Percentiles rank a stretch among this genome's conserved stretches.
Evolutionary conservation across 805 yeast genomes (phyloP).

Genomic region (Candida rishiriensis): DNA sequence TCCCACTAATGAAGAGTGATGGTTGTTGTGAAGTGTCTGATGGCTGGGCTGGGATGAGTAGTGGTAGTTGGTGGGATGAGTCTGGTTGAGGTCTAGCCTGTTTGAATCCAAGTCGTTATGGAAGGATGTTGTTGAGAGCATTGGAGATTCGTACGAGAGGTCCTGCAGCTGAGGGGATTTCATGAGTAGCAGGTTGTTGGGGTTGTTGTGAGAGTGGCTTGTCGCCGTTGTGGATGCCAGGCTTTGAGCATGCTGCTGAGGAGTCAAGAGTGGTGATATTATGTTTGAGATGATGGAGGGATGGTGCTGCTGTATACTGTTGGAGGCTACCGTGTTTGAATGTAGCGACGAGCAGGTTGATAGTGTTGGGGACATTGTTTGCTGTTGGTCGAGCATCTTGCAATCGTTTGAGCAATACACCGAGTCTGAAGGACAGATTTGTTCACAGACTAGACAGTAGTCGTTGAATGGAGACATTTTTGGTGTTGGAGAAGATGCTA

Average conservation of each 20-base stretch:
- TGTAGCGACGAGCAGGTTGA: conserved; percentile 19
- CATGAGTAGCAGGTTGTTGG: not conserved
- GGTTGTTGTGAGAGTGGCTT: not conserved
- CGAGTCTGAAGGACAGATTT: conserved; percentile 26
- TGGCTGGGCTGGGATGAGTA: not conserved
- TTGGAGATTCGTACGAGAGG: conserved; percentile 30
- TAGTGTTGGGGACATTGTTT: conserved; percentile 21
- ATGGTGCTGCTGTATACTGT: conserved; percentile 1
- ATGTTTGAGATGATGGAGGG: conserved; percentile 12
- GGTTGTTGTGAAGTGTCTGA: not conserved
- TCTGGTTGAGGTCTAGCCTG: conserved; percentile 26
- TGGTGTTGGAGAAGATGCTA: not conserved
- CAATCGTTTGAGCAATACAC: conserved; percentile 33
- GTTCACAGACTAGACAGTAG: conserved; percentile 34
- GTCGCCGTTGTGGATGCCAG: not conserved
- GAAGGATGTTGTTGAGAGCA: conserved; percentile 17
- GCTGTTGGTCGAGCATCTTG: conserved; percentile 21
- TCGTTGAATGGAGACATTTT: conserved; percentile 38
- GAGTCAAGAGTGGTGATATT: conserved; percentile 29
- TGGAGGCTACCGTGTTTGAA: not conserved
- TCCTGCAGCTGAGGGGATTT: conserved; percentile 24
- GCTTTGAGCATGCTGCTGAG: conserved; percentile 15
- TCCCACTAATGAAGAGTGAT: not conserved
- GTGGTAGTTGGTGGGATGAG: not conserved
- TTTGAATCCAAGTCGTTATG: conserved; percentile 28